A percentile compares a stretch with the other conserved stretches of the same genome.
Evolutionary conservation across 148 eudicot species (phyloP).

Genomic region (Limonium bicolor): DNA sequence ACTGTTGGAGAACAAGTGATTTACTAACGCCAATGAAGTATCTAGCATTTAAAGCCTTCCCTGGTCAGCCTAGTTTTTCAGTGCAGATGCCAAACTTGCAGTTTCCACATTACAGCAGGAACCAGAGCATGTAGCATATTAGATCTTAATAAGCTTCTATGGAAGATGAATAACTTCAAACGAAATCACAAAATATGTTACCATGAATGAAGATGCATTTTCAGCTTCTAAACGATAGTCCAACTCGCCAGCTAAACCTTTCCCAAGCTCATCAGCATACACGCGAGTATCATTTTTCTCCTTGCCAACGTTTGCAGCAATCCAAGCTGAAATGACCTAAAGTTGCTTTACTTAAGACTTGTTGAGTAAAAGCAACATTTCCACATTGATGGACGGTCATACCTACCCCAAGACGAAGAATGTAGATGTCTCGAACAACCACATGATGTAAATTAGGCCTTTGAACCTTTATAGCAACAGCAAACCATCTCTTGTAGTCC

Average conservation of each 20-base stretch:
- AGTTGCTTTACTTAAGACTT: constrained; percentile 17
- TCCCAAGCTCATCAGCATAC: constrained; percentile 97
- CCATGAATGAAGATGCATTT: constrained; percentile 72
- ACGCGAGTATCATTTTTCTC: constrained; percentile 70
- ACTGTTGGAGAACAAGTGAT: too few species aligned
- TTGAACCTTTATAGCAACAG: constrained; percentile 95
- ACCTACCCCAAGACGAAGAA: constrained; percentile 95
- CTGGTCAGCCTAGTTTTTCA: too few species aligned
- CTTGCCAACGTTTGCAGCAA: constrained; percentile 61
- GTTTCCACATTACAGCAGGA: too few species aligned
- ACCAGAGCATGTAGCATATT: too few species aligned
- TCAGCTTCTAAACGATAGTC: constrained; percentile 90
- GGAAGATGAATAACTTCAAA: background rate
- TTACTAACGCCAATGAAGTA: too few species aligned
- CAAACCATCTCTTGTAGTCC: constrained; percentile 57
- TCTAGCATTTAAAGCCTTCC: too few species aligned
- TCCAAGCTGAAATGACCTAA: constrained; percentile 67
- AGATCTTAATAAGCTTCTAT: too few species aligned
- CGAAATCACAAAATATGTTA: constrained; percentile 12
- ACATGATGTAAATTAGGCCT: constrained; percentile 73
- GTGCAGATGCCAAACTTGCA: too few species aligned
- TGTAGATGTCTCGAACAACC: constrained; percentile 81
- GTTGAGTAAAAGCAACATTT: background rate
- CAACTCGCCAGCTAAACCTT: constrained; percentile 89
- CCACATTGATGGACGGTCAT: constrained; percentile 9